These are phyloP conservation scores for Musa troglodytarum DNA, from an alignment of 176 grass and related monocot species.

Conservation along the genomic window DNA sequence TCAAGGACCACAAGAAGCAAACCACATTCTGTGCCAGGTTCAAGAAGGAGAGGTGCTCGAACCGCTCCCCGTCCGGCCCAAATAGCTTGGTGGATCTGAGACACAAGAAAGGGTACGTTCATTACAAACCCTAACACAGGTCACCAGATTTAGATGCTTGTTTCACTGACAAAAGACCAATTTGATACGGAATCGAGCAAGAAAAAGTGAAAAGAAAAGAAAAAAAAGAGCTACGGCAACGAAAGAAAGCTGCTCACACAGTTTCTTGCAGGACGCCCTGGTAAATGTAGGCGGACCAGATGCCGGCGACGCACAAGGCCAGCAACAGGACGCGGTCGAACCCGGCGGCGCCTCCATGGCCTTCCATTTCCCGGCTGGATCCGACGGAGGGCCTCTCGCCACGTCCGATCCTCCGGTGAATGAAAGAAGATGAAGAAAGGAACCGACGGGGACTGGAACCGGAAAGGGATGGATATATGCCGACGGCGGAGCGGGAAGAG, in stretches of 20 bases:
- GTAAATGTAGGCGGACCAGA: slow-evolving; percentile 93
- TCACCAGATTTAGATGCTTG: neutral
- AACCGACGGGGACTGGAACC: neutral
- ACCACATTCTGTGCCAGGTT: slow-evolving; percentile 87
- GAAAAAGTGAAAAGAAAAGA: neutral
- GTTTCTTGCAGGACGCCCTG: slow-evolving; percentile 95
- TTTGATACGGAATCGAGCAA: neutral
- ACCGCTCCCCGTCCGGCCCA: slow-evolving; percentile 61
- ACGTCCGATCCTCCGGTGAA: no score
- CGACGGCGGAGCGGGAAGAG: neutral
- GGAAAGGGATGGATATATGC: neutral
- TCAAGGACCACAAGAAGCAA: slow-evolving; percentile 88
- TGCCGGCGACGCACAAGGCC: slow-evolving; percentile 78
- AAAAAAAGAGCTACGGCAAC: neutral
- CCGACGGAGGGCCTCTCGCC: neutral
- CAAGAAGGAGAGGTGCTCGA: slow-evolving; percentile 89
- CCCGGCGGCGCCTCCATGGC: slow-evolving; percentile 19
- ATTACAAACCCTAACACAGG: neutral
- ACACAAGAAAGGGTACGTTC: neutral
- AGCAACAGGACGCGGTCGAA: slow-evolving; percentile 56
- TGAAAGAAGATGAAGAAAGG: neutral
- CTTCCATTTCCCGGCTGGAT: slow-evolving; percentile 34
- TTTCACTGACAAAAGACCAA: neutral
- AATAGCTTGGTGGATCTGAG: slow-evolving; percentile 94
- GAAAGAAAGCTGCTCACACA: slow-evolving; percentile 32